Conservation (phyloP, 1,139 yeast species). For the Nakaseomyces nivariensis region DNA sequence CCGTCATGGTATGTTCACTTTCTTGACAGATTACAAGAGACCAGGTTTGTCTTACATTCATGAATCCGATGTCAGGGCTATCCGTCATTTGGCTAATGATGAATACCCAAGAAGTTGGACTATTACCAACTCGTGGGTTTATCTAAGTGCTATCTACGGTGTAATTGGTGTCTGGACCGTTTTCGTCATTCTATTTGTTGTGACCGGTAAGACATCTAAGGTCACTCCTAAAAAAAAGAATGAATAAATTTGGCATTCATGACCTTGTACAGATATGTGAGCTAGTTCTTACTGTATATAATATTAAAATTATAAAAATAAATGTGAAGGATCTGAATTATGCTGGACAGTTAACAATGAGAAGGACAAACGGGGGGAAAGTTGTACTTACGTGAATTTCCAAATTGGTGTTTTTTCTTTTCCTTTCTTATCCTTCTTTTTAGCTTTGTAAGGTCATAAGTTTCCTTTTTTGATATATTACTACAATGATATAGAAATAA, state of each 20-base stretch:
- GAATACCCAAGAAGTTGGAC: conserved; percentile 93
- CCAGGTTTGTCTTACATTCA: conserved; percentile 63
- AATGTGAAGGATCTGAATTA: too few relatives aligned
- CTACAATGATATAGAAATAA: too few relatives aligned
- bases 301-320: too few relatives aligned
- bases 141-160: conserved; percentile 57
- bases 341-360: too few relatives aligned
- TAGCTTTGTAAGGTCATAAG: too few relatives aligned
- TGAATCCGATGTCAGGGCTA: conserved; percentile 64
- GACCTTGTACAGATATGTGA: background rate
- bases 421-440: too few relatives aligned
- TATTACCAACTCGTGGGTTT: conserved; percentile 88
- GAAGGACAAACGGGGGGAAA: too few relatives aligned
- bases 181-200: conserved; percentile 54
- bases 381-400: too few relatives aligned
- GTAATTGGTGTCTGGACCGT: conserved; percentile 70
- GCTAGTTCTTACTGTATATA: background rate
- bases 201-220: conserved; percentile 14
- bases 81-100: conserved; percentile 91
- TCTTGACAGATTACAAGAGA: conserved; percentile 68
- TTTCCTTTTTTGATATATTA: too few relatives aligned
- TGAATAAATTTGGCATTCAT: conserved; percentile 7
- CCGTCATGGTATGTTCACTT: conserved; percentile 94
- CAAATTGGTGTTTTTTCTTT: too few relatives aligned
- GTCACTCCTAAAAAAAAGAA: conserved; percentile 17